Evolutionary conservation across 2,329 filamentous ascomycete species (phyloP).

Genomic region (Phaeosphaeria sp.): DNA sequence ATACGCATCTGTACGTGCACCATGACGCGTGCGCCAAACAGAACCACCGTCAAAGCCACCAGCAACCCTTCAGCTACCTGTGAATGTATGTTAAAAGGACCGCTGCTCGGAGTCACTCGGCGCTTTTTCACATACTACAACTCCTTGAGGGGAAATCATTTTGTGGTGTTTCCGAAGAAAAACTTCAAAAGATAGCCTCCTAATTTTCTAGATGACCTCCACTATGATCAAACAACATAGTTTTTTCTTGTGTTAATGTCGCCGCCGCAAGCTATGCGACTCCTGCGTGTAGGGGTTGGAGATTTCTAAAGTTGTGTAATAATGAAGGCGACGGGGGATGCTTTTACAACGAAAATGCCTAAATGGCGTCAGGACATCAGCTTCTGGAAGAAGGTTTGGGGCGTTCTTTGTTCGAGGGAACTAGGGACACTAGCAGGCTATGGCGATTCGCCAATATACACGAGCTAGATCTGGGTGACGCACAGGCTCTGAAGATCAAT

Average conservation of each 20-base stretch:
- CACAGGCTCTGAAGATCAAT: too few relatives aligned
- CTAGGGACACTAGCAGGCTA: background rate
- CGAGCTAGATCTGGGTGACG: too few relatives aligned
- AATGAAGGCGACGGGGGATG: background rate
- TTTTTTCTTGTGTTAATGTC: background rate
- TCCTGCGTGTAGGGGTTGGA: background rate
- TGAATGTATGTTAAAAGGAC: background rate
- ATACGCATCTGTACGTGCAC: conserved; percentile 3
- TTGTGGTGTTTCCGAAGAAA: conserved; percentile 12
- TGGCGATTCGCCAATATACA: background rate
- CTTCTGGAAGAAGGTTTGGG: background rate
- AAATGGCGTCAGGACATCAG: background rate
- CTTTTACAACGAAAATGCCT: background rate
- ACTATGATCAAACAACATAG: background rate
- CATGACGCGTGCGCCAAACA: conserved; percentile 1
- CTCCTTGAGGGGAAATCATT: conserved; percentile 8
- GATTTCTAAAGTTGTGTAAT: background rate
- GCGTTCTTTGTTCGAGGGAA: background rate
- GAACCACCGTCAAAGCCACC: conserved; percentile 2
- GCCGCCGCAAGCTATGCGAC: background rate
- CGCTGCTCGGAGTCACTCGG: background rate
- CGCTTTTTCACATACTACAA: conserved; percentile 6
- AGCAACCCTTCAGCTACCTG: conserved; percentile 8
- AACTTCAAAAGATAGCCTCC: background rate
- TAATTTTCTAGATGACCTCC: background rate